These are phyloP conservation scores for Mallotus nudiflorus DNA, from an alignment of 345 rosid species.

Conservation along the genomic window DNA sequence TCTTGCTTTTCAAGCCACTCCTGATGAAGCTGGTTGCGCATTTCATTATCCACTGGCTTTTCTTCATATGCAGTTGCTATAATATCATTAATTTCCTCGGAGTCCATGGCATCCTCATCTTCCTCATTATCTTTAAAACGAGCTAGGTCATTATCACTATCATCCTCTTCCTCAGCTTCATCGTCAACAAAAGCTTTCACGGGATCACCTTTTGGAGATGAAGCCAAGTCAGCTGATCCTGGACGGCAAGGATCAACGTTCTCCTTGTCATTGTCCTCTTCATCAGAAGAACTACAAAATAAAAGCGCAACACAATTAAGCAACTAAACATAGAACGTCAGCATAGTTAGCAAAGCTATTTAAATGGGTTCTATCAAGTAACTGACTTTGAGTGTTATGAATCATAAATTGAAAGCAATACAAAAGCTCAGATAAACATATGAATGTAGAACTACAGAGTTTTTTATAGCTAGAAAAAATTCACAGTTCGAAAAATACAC, in stretches of 20 bases:
- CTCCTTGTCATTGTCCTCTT: conserved; percentile 63
- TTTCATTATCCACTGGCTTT: conserved; percentile 65
- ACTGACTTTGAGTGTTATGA: not conserved
- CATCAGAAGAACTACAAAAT: conserved; percentile 51
- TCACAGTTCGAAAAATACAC: not conserved
- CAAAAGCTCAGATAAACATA: not conserved
- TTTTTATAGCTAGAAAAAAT: not conserved
- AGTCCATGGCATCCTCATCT: conserved; percentile 64
- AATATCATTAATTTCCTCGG: conserved; percentile 68
- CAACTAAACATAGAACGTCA: not conserved
- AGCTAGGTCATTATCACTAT: conserved; percentile 78
- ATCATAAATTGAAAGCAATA: conserved; percentile 4
- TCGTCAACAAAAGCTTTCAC: conserved; percentile 85
- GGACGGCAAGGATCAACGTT: conserved; percentile 38
- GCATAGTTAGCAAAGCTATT: not conserved
- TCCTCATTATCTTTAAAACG: conserved; percentile 70
- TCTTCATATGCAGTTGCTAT: conserved; percentile 73
- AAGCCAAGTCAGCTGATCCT: conserved; percentile 34
- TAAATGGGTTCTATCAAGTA: not conserved
- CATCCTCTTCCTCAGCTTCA: conserved; percentile 94
- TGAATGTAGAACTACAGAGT: not conserved
- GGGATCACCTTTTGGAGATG: conserved; percentile 61
- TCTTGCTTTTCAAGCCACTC: conserved; percentile 90
- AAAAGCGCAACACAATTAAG: conserved; percentile 17
- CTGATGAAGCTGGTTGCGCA: conserved; percentile 87